phyloP scores from a whole-genome alignment of 306 rosid species.

The Mimosa pudica region DNA sequence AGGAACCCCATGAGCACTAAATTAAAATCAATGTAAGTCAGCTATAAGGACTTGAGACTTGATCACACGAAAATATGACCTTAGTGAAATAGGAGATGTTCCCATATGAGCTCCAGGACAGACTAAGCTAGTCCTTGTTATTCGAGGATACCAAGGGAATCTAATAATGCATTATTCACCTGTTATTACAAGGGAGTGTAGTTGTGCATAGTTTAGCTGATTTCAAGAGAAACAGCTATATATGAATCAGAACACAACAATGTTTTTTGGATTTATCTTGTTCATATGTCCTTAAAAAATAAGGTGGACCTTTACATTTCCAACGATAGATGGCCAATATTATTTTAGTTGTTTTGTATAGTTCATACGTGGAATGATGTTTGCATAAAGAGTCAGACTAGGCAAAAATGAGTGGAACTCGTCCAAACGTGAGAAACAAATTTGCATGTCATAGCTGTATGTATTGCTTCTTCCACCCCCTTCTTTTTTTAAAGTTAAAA shows the following conservation, averaged over 20 bases:
- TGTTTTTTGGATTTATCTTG: background rate
- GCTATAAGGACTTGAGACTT: conserved; percentile 24
- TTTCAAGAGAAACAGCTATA: conserved; percentile 12
- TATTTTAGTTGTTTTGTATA: background rate
- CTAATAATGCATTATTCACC: conserved; percentile 33
- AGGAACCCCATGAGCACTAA: conserved; percentile 30
- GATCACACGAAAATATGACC: background rate
- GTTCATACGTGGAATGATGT: background rate
- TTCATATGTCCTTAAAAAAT: background rate
- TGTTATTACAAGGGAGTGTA: conserved; percentile 33
- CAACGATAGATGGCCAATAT: conserved; percentile 37
- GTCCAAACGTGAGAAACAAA: conserved; percentile 10
- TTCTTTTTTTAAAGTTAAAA: too few relatives aligned
- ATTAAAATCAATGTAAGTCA: conserved; percentile 29
- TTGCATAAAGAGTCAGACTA: background rate
- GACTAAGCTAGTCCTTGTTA: conserved; percentile 22
- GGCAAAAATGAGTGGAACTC: conserved; percentile 2
- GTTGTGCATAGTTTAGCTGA: conserved; percentile 25
- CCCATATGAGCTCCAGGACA: conserved; percentile 14
- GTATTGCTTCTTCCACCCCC: too few relatives aligned
- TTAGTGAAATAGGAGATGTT: conserved; percentile 7
- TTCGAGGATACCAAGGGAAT: conserved; percentile 42
- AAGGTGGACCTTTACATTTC: conserved; percentile 9
- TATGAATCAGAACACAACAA: background rate
- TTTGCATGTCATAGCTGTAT: background rate